Evolutionary conservation across 2,329 filamentous ascomycete species (phyloP).

Genomic region (Phyllosticta citribraziliensis): DNA sequence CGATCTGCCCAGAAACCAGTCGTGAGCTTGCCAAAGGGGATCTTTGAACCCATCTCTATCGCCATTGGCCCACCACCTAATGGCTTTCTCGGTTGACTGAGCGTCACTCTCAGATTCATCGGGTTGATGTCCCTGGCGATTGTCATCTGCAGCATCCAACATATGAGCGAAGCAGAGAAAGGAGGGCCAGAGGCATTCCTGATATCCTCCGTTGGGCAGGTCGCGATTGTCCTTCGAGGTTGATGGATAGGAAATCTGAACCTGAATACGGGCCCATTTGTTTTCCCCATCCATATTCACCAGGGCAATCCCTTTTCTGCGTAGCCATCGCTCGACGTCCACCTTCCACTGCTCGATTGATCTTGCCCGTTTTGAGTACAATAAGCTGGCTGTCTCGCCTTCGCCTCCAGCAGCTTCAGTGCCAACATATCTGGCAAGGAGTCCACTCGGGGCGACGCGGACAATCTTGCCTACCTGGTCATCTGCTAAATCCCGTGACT

Average conservation of each 20-base stretch:
- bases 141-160: neutral
- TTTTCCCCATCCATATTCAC: slow-evolving; percentile 16
- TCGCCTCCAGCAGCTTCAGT: neutral
- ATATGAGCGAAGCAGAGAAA: slow-evolving; percentile 19
- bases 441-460: slow-evolving; percentile 5
- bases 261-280: slow-evolving; percentile 7
- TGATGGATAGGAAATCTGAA: slow-evolving; percentile 2
- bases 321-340: slow-evolving; percentile 24
- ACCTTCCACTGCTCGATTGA: slow-evolving; percentile 20
- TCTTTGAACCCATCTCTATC: slow-evolving; percentile 22
- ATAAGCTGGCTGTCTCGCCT: neutral
- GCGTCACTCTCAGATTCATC: neutral
- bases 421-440: slow-evolving; percentile 7
- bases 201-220: neutral
- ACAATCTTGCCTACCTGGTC: slow-evolving; percentile 6
- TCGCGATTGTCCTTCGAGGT: neutral
- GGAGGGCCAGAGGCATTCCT: slow-evolving; percentile 28
- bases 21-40: slow-evolving; percentile 25
- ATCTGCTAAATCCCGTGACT: neutral
- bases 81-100: neutral
- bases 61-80: slow-evolving; percentile 5
- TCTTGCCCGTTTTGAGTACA: neutral
- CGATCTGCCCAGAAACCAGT: slow-evolving; percentile 26
- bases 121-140: neutral
- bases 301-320: slow-evolving; percentile 24